Base-by-base conservation (phyloP, 345 rosid species). In the Rubroshorea leprosula region DNA sequence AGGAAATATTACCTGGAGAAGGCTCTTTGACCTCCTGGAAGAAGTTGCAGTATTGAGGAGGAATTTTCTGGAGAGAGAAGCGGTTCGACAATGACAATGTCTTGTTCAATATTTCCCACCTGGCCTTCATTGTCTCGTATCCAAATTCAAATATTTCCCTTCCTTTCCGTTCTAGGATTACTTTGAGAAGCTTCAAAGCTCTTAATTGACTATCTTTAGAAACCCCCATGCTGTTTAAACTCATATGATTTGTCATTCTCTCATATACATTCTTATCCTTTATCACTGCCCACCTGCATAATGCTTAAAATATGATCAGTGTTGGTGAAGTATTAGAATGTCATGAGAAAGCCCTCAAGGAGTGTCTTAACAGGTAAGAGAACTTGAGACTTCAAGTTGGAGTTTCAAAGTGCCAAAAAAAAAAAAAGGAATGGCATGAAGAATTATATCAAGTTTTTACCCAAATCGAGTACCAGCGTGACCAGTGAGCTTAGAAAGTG, bases 391-490 rank as follows among this genome's bases (percentile, higher is more conserved):
- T n/a, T n/a, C n/a, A n/a, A n/a, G n/a, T n/a, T n/a, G n/a, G n/a
- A n/a, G n/a, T n/a, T n/a, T n/a, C n/a, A n/a, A n/a, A n/a, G n/a
- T 29, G 20, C 0, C 20, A 14, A 29, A 29, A 9, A 29, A 29
- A 4, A 29, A 29, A 9, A 29, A 9, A 29, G 9, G 4, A 29
- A 29, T 39, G 45, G 45, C 14, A 2, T 39, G 45, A 7, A n/a
- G n/a, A n/a, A n/a, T n/a, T n/a, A n/a, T n/a, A n/a, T n/a, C n/a
- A n/a, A n/a, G n/a, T 4, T n/a, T 5, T 51, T 70, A 76, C 87
- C 87, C 87, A 21, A 84, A 82, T 75, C 91, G 62, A 0, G 85
- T 74, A 27, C 91, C 89, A 5, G 91, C 91, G 66, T 84, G 90
- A 29, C 95, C 95, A 13, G 90, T 83, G 38, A 76, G 67, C 77